phyloP scores from a whole-genome alignment of 495 filamentous ascomycete species.

The Letharia lupina region DNA sequence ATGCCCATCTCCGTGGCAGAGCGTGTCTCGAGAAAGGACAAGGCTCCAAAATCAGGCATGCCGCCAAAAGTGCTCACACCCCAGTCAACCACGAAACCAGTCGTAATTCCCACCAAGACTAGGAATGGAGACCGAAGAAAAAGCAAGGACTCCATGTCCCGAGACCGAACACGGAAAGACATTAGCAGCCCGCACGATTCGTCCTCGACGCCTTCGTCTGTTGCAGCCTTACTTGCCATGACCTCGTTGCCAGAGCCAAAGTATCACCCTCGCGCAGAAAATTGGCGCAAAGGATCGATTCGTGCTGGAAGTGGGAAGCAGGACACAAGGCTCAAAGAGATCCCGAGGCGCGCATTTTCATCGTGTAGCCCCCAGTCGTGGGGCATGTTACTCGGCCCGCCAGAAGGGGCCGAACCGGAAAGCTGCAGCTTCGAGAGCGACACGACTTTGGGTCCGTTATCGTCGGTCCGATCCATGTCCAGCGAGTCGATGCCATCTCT shows the following conservation, averaged over 20 bases:
- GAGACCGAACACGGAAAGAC: slow-evolving; percentile 8
- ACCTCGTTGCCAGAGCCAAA: slow-evolving; percentile 12
- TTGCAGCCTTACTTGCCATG: slow-evolving; percentile 22
- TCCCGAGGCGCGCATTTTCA: slow-evolving; percentile 13
- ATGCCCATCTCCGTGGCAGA: slow-evolving; percentile 1
- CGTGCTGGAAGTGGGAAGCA: neutral
- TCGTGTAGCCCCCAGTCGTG: slow-evolving; percentile 24
- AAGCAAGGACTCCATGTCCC: slow-evolving; percentile 7
- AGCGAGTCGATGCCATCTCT: slow-evolving; percentile 56
- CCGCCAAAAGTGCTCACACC: slow-evolving; percentile 29
- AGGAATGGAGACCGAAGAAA: slow-evolving; percentile 10
- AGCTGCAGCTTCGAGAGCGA: slow-evolving; percentile 31
- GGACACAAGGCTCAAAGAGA: neutral
- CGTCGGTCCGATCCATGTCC: slow-evolving; percentile 47
- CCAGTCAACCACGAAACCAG: slow-evolving; percentile 22
- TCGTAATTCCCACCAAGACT: slow-evolving; percentile 25
- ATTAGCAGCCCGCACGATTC: slow-evolving; percentile 17
- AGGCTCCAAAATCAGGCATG: slow-evolving; percentile 29
- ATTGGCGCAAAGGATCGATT: neutral
- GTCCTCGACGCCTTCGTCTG: slow-evolving; percentile 18
- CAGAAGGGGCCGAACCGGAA: slow-evolving; percentile 35
- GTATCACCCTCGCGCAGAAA: neutral
- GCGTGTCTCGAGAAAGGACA: slow-evolving; percentile 11
- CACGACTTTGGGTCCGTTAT: slow-evolving; percentile 33
- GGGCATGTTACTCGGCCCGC: slow-evolving; percentile 42